These are phyloP conservation scores for Clonostachys byssicola DNA, from an alignment of 2,329 filamentous ascomycete genomes.

Conservation along the genomic window DNA sequence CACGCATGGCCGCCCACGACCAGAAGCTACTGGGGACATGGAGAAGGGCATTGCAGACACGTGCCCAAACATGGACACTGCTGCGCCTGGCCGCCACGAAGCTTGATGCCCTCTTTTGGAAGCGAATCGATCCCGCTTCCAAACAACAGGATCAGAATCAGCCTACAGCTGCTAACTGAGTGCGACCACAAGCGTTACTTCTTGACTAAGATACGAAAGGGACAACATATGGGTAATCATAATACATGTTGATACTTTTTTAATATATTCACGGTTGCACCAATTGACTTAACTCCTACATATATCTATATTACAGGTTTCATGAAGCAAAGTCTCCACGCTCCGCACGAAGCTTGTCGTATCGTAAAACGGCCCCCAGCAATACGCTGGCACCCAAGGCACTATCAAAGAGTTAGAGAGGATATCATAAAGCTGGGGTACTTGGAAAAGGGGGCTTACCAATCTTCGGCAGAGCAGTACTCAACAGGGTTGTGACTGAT, in stretches of 20 bases:
- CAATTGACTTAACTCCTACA: too few relatives aligned
- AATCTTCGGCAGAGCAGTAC: constrained; percentile 19
- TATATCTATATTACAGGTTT: too few relatives aligned
- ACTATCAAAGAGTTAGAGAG: constrained; percentile 1
- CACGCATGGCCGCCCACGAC: constrained; percentile 3
- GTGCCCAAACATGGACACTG: constrained; percentile 11
- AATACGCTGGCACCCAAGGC: constrained; percentile 17
- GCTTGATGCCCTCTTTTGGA: constrained; percentile 14
- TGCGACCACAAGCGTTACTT: too few relatives aligned
- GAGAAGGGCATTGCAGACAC: constrained; percentile 9
- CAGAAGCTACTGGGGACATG: constrained; percentile 7
- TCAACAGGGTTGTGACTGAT: constrained; percentile 20
- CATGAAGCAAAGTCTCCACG: too few relatives aligned
- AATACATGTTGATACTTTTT: too few relatives aligned
- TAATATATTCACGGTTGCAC: too few relatives aligned
- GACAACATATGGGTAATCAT: too few relatives aligned
- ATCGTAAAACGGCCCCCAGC: constrained; percentile 11
- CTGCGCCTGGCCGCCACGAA: constrained; percentile 12
- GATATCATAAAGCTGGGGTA: not conserved
- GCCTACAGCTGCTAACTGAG: too few relatives aligned
- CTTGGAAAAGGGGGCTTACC: constrained; percentile 5
- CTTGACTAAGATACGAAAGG: too few relatives aligned
- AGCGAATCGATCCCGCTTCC: constrained; percentile 1
- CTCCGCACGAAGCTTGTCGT: constrained; percentile 3
- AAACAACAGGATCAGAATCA: too few relatives aligned